Evolutionary conservation across 2,329 filamentous ascomycete genomes (phyloP), one percentile per base, ranked within the genome.

Genomic region (Sporothrix curviconia): DNA sequence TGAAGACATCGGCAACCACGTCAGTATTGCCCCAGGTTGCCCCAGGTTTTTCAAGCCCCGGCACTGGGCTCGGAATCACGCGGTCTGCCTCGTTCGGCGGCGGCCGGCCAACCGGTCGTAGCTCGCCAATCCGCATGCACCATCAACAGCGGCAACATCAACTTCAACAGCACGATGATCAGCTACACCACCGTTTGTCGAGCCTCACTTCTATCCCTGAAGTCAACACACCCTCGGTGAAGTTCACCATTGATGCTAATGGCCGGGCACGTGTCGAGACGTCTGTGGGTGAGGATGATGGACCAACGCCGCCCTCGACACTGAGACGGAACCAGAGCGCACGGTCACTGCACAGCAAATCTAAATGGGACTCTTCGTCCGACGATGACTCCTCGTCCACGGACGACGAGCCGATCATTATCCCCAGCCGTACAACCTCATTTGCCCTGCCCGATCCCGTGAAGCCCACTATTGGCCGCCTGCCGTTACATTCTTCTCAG

Each of bases 341-440:
- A 8, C 67, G 65, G 53, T 59, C 67, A 1, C 57, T 66, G 24
- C 54, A 60, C 15, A 55, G 25, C 25, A 66, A 61, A 24, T 64
- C 62, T n/a, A 63, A 59, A 24, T 77, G 74, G 71, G 74, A 75
- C 14, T 77, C 76, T 5, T 78, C 77, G 0, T 76, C 68, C 6
- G 66, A 72, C 5, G 72, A 79, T 30, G 77, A 78, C 47, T 77
- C 78, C 2, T 84, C 81, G 1, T 84, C 82, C 0, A 78, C 77
- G 4, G 83, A 86, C 60, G 83, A 86, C 55, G 83, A 86, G 57
- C 81, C 81, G 12, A 85, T 86, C 60, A 76, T 85, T 51, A 82
- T 86, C 39, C 82, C 83, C 30, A 85, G 82, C 66, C 76, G 82
- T 43, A 81, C 76, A 60, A 74, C 74, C 4, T 85, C 82, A 0